These are phyloP conservation scores for Aspergillus avenaceus DNA, from an alignment of 495 filamentous ascomycete species.

Conservation along the genomic window DNA sequence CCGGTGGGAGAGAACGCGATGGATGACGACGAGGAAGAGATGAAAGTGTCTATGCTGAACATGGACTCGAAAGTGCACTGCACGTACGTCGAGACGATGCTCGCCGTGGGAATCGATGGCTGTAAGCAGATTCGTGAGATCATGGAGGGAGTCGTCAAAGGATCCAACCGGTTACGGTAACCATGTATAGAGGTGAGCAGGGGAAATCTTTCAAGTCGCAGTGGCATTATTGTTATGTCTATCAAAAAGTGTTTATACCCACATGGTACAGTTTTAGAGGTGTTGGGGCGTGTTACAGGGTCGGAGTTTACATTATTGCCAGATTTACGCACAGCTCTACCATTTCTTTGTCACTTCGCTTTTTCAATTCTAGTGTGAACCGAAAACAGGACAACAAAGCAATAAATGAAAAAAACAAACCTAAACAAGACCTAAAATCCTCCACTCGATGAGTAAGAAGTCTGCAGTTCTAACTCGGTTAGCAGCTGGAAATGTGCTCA, in stretches of 20 bases:
- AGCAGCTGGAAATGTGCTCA: constrained; percentile 30
- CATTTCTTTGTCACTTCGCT: background rate
- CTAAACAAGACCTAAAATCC: too few species aligned
- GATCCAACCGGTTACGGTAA: constrained; percentile 19
- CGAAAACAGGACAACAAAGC: background rate
- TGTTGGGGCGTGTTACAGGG: constrained; percentile 11
- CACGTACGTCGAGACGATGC: constrained; percentile 79
- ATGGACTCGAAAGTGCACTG: constrained; percentile 81
- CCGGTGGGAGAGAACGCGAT: constrained; percentile 34
- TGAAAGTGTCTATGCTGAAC: constrained; percentile 72
- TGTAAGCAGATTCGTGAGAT: constrained; percentile 82
- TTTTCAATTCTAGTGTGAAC: background rate
- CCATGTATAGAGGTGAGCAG: constrained; percentile 6
- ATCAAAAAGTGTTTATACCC: constrained; percentile 16
- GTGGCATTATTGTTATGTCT: constrained; percentile 3
- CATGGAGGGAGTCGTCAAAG: constrained; percentile 55
- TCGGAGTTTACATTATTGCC: background rate
- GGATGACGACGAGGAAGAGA: constrained; percentile 43
- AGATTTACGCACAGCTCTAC: too few species aligned
- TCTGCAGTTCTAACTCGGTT: background rate
- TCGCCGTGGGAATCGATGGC: constrained; percentile 86
- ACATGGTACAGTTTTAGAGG: constrained; percentile 8
- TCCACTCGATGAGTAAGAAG: background rate
- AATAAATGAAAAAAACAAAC: background rate
- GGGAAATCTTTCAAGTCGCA: background rate